These are phyloP conservation scores for Coemansia sp. DNA, from an alignment of 192 early-diverging fungal species.

Conservation along the genomic window DNA sequence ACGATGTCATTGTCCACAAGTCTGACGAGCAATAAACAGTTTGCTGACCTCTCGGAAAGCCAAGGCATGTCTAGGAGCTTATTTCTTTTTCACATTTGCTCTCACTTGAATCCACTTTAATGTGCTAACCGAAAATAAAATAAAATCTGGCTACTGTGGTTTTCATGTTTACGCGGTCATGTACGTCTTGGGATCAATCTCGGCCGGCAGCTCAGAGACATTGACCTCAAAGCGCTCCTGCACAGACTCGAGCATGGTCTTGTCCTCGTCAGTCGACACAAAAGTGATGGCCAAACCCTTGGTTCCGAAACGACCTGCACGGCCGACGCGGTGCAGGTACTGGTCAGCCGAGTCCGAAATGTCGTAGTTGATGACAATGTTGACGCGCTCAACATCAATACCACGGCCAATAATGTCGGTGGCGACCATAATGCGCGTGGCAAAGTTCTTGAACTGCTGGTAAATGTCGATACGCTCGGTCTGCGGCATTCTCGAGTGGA, in stretches of 20 bases:
- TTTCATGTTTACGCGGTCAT: constrained; percentile 53
- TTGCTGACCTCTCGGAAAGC: no score
- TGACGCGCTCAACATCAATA: constrained; percentile 97
- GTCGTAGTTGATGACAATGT: constrained; percentile 99
- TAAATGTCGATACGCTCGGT: constrained; percentile 90
- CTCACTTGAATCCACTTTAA: no score
- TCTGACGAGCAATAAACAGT: constrained; percentile 28
- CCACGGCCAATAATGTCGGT: constrained; percentile 98
- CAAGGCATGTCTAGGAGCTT: no score
- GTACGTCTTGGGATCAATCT: constrained; percentile 83
- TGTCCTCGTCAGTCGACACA: constrained; percentile 82
- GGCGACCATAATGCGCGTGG: constrained; percentile 93
- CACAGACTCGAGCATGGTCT: constrained; percentile 73
- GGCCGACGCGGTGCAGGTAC: constrained; percentile 95
- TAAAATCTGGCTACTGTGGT: no score
- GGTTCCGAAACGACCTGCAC: constrained; percentile 99
- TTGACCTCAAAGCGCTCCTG: constrained; percentile 96
- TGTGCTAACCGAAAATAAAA: no score
- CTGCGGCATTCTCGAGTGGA: constrained; percentile 89
- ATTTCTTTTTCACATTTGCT: no score
- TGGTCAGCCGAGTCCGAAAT: constrained; percentile 88
- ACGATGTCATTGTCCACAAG: constrained; percentile 73
- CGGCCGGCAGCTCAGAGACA: constrained; percentile 82
- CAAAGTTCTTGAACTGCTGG: constrained; percentile 94
- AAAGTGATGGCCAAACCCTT: constrained; percentile 97